Base-by-base conservation (phyloP, 2,329 filamentous ascomycete species). In the Bipolaris gigantea region DNA sequence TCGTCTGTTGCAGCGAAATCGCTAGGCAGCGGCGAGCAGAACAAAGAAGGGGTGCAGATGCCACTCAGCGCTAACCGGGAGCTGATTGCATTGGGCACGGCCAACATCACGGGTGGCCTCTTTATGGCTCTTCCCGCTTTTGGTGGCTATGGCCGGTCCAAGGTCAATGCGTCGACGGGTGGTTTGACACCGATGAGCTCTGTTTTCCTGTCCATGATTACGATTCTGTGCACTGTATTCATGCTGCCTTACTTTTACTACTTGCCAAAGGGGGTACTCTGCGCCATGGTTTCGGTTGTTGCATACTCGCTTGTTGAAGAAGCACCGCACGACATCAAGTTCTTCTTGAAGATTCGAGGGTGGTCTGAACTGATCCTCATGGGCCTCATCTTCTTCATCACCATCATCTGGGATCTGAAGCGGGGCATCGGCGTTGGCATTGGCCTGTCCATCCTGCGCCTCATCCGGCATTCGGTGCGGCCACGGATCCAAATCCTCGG, bases 401-500 rank as follows among this genome's bases (percentile, higher is more conserved):
- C 94, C 27, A 90, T 97, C 57, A 93, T 97, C 76, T 97, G 95
- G 81, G 96, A 93, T 1, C 83, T 99, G 8, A 90, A 93, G 43
- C 81, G 96, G 18, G 94, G 94, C 43, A 97, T 99, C 75, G 92
- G 92, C 5, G 87, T 96, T 35, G 94, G 94, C 33, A 92, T 99
- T 54, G 92, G 92, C 2, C 81, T 99, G 8, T 97, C 92, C 4
- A 80, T 97, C 10, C 81, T 99, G 10, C 89, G 92, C 55, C 89
- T 99, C 46, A 90, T 99, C 70, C 87, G 89, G 52, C 92, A 97
- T 76, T 87, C 89, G 40, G 97, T 94, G 0, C 87, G 93, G 13
- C 92, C 94, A 6, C 89, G 94, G 30, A 99, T 99, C 59, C 92
- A 97, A 75, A 99, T 99, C 70, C 80, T 99, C 0, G 94, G 94